Percentiles rank a stretch among this genome's conserved stretches.
Conservation (phyloP, 2,329 filamentous ascomycete genomes). For the Corynespora cassiicola region DNA sequence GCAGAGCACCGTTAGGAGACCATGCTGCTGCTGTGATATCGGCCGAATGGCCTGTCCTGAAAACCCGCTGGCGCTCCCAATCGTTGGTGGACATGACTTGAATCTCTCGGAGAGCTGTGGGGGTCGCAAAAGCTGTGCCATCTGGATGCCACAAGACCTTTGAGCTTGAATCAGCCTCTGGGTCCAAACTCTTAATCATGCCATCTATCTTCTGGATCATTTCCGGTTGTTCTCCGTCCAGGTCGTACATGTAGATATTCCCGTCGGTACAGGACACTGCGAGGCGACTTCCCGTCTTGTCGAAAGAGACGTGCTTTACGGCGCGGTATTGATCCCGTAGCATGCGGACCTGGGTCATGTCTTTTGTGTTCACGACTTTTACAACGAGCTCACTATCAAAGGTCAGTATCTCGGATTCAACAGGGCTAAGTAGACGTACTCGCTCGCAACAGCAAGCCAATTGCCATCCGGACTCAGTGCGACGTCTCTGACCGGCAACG, state of each 20-base stretch:
- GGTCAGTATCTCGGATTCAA: conserved; percentile 23
- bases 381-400: conserved; percentile 75
- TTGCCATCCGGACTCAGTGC: conserved; percentile 79
- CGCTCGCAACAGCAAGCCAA: conserved; percentile 96
- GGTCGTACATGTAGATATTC: conserved; percentile 85
- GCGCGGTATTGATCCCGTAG: conserved; percentile 84
- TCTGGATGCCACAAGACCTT: conserved; percentile 91
- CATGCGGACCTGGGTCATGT: conserved; percentile 77
- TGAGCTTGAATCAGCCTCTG: conserved; percentile 77
- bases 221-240: conserved; percentile 78
- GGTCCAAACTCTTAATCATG: conserved; percentile 79
- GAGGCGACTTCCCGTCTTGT: conserved; percentile 76
- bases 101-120: conserved; percentile 78
- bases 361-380: conserved; percentile 82
- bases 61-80: conserved; percentile 85
- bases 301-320: conserved; percentile 92
- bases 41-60: conserved; percentile 78
- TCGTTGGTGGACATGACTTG: conserved; percentile 87
- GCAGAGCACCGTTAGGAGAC: conserved; percentile 91
- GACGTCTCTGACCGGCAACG: conserved; percentile 86
- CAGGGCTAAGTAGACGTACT: conserved; percentile 58
- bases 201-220: conserved; percentile 85
- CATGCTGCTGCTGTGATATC: conserved; percentile 88
- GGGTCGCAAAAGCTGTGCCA: conserved; percentile 85
- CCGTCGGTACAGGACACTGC: conserved; percentile 89